A percentile compares a stretch with the other conserved stretches of the same genome.
Evolutionary conservation across 2,329 filamentous ascomycete species (phyloP).

Genomic region (Epicoccum sorghinum): DNA sequence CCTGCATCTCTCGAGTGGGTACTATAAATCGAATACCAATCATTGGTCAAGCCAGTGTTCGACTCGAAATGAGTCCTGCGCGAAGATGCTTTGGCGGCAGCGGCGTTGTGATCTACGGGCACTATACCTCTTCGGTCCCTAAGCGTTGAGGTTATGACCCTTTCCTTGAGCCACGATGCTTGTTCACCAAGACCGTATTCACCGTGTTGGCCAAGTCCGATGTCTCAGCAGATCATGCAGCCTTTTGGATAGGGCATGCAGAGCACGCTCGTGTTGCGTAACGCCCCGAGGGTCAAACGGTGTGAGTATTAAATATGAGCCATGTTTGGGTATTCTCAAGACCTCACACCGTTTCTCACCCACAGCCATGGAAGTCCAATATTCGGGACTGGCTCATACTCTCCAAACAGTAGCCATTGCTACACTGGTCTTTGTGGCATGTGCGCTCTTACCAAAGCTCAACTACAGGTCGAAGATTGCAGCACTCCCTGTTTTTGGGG

Average conservation of each 20-base stretch:
- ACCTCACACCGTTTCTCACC: neutral
- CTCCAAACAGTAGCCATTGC: conserved; percentile 34
- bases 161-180: conserved; percentile 16
- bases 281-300: neutral
- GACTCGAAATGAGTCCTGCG: too few species aligned
- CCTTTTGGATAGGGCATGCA: neutral
- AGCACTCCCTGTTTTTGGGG: conserved; percentile 32
- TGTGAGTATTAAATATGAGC: conserved; percentile 1
- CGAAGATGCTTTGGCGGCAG: conserved; percentile 1
- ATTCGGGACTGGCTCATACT: conserved; percentile 25
- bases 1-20: too few species aligned
- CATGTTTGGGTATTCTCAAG: neutral
- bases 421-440: conserved; percentile 31
- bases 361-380: conserved; percentile 26
- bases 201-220: conserved; percentile 15
- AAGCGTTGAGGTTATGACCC: neutral
- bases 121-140: conserved; percentile 8
- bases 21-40: too few species aligned
- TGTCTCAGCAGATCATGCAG: conserved; percentile 9
- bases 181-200: conserved; percentile 16
- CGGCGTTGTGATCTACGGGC: conserved; percentile 10
- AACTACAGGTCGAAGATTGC: conserved; percentile 28
- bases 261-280: neutral
- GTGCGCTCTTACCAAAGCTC: conserved; percentile 29
- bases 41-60: too few species aligned